Conservation (phyloP, 106 monocot species). For the Dactylorhiza incarnata region DNA sequence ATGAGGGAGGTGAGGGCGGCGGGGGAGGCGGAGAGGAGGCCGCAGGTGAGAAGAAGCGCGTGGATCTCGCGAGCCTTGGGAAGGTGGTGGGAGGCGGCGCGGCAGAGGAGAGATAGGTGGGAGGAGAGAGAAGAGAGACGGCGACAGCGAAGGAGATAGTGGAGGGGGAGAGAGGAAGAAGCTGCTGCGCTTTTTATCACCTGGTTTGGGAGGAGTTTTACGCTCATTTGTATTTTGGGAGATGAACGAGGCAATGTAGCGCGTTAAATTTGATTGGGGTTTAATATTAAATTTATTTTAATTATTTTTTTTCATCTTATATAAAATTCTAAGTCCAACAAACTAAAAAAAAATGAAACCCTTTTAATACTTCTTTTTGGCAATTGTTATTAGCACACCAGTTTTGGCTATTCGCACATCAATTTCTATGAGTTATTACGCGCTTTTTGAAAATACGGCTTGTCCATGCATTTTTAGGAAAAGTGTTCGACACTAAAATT, state of each 20-base stretch:
- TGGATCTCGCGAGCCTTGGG: constrained; percentile 26
- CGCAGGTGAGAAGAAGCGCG: constrained; percentile 21
- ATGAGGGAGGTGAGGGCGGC: constrained; percentile 48
- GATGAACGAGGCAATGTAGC: neutral
- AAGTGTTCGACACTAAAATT: no score
- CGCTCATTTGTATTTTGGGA: neutral
- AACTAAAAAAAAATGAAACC: no score
- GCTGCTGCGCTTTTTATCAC: neutral
- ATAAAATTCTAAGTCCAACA: no score
- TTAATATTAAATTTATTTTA: no score
- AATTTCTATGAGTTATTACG: no score
- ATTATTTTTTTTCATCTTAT: no score
- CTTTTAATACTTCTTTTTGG: no score
- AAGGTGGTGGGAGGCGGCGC: constrained; percentile 14
- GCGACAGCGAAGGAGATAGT: neutral
- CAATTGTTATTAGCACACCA: no score
- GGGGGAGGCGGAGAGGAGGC: constrained; percentile 41
- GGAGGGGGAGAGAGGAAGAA: neutral
- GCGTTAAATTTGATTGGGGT: no score
- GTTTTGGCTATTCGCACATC: no score
- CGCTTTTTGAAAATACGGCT: no score
- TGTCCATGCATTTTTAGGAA: no score
- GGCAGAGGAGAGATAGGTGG: neutral
- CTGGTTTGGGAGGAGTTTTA: neutral
- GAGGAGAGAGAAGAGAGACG: neutral